Conservation (phyloP, 768 basidiomycete species). For the Lactarius pseudohatsudake region DNA sequence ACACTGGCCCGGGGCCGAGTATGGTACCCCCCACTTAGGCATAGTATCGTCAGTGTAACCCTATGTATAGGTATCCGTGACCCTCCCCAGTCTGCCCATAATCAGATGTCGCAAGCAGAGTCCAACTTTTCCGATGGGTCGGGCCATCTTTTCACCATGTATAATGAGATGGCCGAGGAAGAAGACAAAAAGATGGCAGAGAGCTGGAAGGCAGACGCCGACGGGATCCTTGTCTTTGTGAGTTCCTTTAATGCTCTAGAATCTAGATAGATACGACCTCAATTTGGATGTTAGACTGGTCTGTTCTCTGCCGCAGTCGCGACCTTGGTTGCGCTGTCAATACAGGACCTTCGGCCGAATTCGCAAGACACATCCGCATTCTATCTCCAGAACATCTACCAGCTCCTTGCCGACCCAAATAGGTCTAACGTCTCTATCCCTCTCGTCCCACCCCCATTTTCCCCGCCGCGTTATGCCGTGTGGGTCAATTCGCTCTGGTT, state of each 20-base stretch:
- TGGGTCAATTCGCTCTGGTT: constrained; percentile 8
- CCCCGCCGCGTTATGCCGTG: neutral
- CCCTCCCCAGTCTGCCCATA: neutral
- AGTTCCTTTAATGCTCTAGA: neutral
- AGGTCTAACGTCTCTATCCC: neutral
- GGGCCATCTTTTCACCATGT: neutral
- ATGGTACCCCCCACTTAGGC: neutral
- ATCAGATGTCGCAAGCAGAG: neutral
- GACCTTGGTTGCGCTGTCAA: neutral
- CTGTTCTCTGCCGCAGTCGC: constrained; percentile 13
- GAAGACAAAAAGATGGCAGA: neutral
- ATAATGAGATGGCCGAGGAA: neutral
- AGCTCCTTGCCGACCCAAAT: neutral
- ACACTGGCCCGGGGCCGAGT: neutral
- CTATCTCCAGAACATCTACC: no score
- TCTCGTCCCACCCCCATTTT: neutral
- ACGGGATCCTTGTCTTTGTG: neutral
- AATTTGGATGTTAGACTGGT: neutral
- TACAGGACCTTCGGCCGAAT: neutral
- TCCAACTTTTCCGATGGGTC: constrained; percentile 2
- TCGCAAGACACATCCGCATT: neutral
- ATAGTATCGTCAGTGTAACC: neutral
- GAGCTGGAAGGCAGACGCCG: neutral
- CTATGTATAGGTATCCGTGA: neutral
- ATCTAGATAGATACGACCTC: neutral